phyloP scores from a whole-genome alignment of 2,329 filamentous ascomycete species.

The Berkeleyomyces basicola region DNA sequence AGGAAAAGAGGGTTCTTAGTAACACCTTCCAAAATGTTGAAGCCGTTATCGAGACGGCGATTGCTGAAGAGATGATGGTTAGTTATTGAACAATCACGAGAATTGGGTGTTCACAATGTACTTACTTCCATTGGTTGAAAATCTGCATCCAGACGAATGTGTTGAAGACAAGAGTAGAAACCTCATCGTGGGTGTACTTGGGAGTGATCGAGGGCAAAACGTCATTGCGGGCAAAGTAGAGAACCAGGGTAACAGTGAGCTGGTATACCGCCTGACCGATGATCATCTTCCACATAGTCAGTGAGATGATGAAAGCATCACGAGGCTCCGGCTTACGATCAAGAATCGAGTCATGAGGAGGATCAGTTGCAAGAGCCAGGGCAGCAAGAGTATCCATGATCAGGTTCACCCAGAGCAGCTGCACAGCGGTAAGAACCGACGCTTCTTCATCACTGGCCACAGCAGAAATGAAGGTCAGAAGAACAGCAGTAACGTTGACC shows the following conservation, averaged over 20 bases:
- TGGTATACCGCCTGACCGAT: constrained; percentile 84
- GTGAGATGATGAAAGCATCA: constrained; percentile 51
- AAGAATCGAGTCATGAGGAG: constrained; percentile 66
- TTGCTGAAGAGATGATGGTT: constrained; percentile 35
- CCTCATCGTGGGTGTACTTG: constrained; percentile 25
- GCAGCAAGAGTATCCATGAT: constrained; percentile 96
- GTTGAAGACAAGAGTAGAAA: constrained; percentile 84
- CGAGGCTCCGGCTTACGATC: constrained; percentile 53
- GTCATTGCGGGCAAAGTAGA: constrained; percentile 49
- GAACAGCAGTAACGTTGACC: constrained; percentile 82
- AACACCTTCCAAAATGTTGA: constrained; percentile 90
- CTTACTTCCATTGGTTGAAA: constrained; percentile 91
- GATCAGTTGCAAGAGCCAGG: constrained; percentile 74
- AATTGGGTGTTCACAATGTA: constrained; percentile 16
- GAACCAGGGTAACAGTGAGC: constrained; percentile 58
- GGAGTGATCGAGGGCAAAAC: constrained; percentile 12
- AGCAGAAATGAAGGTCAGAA: constrained; percentile 75
- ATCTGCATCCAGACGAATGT: constrained; percentile 99
- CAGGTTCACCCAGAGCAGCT: constrained; percentile 88
- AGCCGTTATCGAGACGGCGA: constrained; percentile 79
- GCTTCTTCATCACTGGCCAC: constrained; percentile 51
- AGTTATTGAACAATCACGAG: not conserved
- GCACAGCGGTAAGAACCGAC: constrained; percentile 73
- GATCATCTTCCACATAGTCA: constrained; percentile 99
- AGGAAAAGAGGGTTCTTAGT: constrained; percentile 79